Evolutionary conservation across 2,329 filamentous ascomycete genomes (phyloP), one percentile per base, ranked within the genome.

Genomic region (Diplodia sapinea): DNA sequence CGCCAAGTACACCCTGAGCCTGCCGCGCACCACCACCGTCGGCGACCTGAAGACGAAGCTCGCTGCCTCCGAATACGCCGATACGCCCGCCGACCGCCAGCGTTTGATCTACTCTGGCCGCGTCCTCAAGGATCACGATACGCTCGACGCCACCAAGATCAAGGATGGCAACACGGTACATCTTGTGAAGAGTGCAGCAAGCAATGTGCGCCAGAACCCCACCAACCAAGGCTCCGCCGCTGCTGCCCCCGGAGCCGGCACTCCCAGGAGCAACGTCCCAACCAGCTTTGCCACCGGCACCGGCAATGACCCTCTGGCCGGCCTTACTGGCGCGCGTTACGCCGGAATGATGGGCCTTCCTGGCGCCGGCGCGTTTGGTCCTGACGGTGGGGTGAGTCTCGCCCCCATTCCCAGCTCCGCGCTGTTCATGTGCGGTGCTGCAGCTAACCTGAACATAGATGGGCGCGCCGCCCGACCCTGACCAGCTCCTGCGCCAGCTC

Each of bases 71-170:
- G 93, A 96, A 73, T 92, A 90, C 76, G 94, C 96, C 79, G 90
- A 96, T 78, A 89, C 97, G 67, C 91, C 95, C 40, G 86, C 90
- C 65, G 93, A 96, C 76, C 88, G 93, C 73, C 94, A 98, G 82
- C 92, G 95, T 69, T 85, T 99, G 71, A 99, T 99, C 82, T 99
- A 98, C 84, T 97, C 94, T 6, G 95, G 95, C 65, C 90, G 94
- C 69, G 94, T 99, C 69, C 88, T 99, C 82, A 99, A 98, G 84
- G 95, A 99, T 78, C 88, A 91, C 68, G 94, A 99, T 74, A 89
- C 91, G 0, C 83, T 99, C 52, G 88, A 86, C 71, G 88, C 88
- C 67, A 96, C 96, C 83, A 98, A 97, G 84, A 94, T 99, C 80
- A 97, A 97, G 85, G 86, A 92, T 71, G 93, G 94, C 71, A 95